phyloP scores from a whole-genome alignment of 768 basidiomycete species.

The Amanita rubescens region DNA sequence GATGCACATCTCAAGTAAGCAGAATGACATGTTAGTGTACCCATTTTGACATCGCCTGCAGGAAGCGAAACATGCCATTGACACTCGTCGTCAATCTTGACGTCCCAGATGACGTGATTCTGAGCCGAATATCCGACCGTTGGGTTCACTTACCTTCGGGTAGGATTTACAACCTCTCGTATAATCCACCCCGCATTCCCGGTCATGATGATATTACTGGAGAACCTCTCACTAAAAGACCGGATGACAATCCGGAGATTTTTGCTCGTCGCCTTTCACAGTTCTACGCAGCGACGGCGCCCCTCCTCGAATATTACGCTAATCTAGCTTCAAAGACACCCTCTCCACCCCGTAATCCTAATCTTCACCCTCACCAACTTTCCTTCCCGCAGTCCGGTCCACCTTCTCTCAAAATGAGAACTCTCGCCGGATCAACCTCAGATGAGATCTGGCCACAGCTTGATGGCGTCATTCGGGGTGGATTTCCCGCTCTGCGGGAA shows the following conservation, averaged over 20 bases:
- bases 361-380: constrained; percentile 47
- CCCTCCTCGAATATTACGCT: constrained; percentile 69
- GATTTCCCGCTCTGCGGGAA: constrained; percentile 55
- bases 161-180: constrained; percentile 83
- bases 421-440: constrained; percentile 65
- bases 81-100: constrained; percentile 82
- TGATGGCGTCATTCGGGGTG: constrained; percentile 47
- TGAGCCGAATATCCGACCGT: constrained; percentile 81
- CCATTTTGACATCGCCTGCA: constrained; percentile 19
- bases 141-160: constrained; percentile 88
- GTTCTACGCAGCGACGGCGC: constrained; percentile 77
- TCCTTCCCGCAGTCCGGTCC: constrained; percentile 33
- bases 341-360: constrained; percentile 20
- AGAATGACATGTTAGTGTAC: not conserved
- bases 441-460: constrained; percentile 90
- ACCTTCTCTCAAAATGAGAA: constrained; percentile 43
- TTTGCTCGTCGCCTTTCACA: constrained; percentile 69
- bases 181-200: constrained; percentile 73
- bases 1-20: constrained; percentile 67
- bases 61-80: constrained; percentile 56
- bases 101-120: constrained; percentile 82
- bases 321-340: constrained; percentile 22
- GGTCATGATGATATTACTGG: constrained; percentile 85
- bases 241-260: constrained; percentile 82
- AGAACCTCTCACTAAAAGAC: constrained; percentile 79